These are phyloP conservation scores for Plantago major DNA, from an alignment of 257 asterid species.

Conservation along the genomic window DNA sequence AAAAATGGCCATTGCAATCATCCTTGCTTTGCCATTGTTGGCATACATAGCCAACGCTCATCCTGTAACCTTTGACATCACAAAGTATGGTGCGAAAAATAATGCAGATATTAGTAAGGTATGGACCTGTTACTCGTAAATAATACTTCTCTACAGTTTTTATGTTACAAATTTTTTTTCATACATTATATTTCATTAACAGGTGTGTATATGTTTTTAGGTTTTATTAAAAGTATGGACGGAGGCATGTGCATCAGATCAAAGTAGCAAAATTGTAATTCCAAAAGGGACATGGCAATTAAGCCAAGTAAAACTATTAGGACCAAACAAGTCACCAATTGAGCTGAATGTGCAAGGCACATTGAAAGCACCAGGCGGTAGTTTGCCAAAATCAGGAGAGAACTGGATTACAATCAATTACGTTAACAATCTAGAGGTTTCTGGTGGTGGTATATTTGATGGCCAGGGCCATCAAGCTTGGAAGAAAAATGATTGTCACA, in stretches of 20 bases:
- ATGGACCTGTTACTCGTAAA: no score
- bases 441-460: constrained; percentile 29
- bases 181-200: no score
- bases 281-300: constrained; percentile 25
- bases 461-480: constrained; percentile 31
- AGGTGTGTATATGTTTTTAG: background rate
- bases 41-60: background rate
- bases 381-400: background rate
- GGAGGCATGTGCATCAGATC: constrained; percentile 22
- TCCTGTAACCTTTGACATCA: background rate
- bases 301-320: background rate
- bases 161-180: no score
- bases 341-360: constrained; percentile 21
- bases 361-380: constrained; percentile 23
- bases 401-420: constrained; percentile 26
- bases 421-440: constrained; percentile 20
- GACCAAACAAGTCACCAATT: background rate
- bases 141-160: no score
- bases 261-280: constrained; percentile 20
- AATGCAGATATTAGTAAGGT: constrained; percentile 1
- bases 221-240: constrained; percentile 27
- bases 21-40: background rate
- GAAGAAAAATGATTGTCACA: constrained; percentile 27
- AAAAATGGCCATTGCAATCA: background rate
- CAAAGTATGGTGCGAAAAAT: background rate